Percentiles rank a stretch among this genome's conserved stretches.
These are phyloP conservation scores for Saccharomyces hybrid DNA, from an alignment of 1,139 yeast genomes.

Conservation along the genomic window DNA sequence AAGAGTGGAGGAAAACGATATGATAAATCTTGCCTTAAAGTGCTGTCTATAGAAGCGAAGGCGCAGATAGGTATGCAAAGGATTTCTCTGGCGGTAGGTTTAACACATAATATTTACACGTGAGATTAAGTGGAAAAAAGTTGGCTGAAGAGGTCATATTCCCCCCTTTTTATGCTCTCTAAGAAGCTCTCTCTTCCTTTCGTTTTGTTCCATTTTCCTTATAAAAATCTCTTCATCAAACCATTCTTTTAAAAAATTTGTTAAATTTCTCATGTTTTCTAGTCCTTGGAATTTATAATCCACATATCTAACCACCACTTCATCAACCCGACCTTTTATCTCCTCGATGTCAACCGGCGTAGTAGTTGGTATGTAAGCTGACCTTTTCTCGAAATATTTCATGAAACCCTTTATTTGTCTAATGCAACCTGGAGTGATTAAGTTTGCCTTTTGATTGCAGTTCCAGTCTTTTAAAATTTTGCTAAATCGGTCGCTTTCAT, in stretches of 20 bases:
- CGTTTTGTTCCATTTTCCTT: not conserved
- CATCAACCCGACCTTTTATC: conserved; percentile 9
- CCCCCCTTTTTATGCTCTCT: not conserved
- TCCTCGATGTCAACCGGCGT: conserved; percentile 6
- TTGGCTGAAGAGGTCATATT: not conserved
- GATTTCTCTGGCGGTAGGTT: not conserved
- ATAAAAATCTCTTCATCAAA: conserved; percentile 8
- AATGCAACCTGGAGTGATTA: conserved; percentile 13
- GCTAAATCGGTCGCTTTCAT: conserved; percentile 13
- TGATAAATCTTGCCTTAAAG: not conserved
- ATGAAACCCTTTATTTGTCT: conserved; percentile 15
- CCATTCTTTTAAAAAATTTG: conserved; percentile 11
- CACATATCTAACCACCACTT: conserved; percentile 12
- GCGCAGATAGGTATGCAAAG: not conserved
- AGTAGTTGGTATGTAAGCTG: conserved; percentile 2
- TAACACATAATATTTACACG: not conserved
- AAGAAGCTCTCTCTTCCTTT: not conserved
- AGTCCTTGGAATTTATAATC: conserved; percentile 17
- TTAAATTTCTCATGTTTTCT: conserved; percentile 13
- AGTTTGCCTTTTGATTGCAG: conserved; percentile 14
- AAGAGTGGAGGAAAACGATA: not conserved
- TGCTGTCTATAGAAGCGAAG: not conserved
- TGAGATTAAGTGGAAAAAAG: not conserved
- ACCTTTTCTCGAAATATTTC: conserved; percentile 13
- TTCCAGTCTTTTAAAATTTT: conserved; percentile 20